Conservation (phyloP, 2,329 filamentous ascomycete genomes). For the Fusarium bactridioides region DNA sequence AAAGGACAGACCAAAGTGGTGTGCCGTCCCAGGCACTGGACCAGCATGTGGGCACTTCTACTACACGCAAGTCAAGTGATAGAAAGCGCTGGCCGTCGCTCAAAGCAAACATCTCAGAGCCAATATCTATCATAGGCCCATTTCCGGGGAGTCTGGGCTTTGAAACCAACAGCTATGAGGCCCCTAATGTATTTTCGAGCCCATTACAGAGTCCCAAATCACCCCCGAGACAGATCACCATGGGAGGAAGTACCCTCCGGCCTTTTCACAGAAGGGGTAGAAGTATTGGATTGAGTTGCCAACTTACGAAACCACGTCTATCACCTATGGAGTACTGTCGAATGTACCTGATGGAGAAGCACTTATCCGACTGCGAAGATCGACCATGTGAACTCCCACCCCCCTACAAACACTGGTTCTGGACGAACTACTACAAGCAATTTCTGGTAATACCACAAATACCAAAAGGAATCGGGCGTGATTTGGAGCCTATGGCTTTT, state of each 20-base stretch:
- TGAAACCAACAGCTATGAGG: neutral
- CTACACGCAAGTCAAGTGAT: conserved; percentile 1
- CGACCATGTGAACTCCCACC: conserved; percentile 42
- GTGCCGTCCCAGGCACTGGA: neutral
- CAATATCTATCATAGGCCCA: conserved; percentile 17
- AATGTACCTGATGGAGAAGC: conserved; percentile 47
- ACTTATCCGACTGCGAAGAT: conserved; percentile 38
- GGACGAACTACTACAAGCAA: conserved; percentile 47
- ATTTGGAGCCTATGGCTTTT: neutral
- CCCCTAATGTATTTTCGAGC: neutral
- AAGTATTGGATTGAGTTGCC: neutral
- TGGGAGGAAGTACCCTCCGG: neutral
- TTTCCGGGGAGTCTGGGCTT: neutral
- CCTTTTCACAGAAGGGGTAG: neutral
- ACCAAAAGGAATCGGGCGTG: conserved; percentile 40
- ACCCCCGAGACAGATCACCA: neutral
- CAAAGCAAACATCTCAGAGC: conserved; percentile 39
- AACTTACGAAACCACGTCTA: conserved; percentile 43
- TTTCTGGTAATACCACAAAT: conserved; percentile 49
- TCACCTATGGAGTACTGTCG: conserved; percentile 53
- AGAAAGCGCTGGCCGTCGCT: conserved; percentile 20
- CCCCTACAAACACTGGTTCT: conserved; percentile 45
- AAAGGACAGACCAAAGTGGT: neutral
- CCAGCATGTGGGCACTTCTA: neutral
- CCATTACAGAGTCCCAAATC: neutral